These are phyloP conservation scores for Camellia japonica DNA, from an alignment of 148 eudicot genomes.

Conservation along the genomic window DNA sequence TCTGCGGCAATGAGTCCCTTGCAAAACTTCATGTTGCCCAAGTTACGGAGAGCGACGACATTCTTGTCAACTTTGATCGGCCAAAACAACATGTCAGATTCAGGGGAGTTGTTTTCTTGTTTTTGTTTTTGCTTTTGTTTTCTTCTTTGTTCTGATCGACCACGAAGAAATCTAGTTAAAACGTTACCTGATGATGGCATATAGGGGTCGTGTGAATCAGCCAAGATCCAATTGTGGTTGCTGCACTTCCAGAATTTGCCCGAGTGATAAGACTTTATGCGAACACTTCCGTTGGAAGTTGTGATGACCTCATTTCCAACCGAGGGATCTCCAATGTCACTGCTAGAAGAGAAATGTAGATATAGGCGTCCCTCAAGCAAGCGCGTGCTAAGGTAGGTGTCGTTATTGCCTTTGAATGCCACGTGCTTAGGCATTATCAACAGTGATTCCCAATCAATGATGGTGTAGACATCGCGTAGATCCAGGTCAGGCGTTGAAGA, in stretches of 20 bases:
- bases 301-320: constrained; percentile 12
- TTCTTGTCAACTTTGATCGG: background rate
- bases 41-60: background rate
- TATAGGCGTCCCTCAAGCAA: background rate
- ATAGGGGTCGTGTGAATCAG: background rate
- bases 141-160: too few relatives aligned
- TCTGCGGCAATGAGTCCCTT: background rate
- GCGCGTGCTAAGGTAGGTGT: background rate
- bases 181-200: too few relatives aligned
- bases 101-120: background rate
- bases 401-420: constrained; percentile 1
- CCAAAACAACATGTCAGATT: constrained; percentile 1
- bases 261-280: constrained; percentile 5
- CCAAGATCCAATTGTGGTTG: constrained; percentile 16
- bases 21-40: constrained; percentile 6
- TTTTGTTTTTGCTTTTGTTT: too few relatives aligned
- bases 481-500: background rate
- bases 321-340: background rate
- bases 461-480: background rate
- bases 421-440: background rate
- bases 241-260: constrained; percentile 21
- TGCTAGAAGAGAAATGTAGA: background rate
- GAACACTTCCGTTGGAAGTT: constrained; percentile 7
- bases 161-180: too few relatives aligned
- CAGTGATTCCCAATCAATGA: background rate